Base-by-base conservation (phyloP, 2,329 filamentous ascomycete species). In the Aspergillus pseudoglaucus region DNA sequence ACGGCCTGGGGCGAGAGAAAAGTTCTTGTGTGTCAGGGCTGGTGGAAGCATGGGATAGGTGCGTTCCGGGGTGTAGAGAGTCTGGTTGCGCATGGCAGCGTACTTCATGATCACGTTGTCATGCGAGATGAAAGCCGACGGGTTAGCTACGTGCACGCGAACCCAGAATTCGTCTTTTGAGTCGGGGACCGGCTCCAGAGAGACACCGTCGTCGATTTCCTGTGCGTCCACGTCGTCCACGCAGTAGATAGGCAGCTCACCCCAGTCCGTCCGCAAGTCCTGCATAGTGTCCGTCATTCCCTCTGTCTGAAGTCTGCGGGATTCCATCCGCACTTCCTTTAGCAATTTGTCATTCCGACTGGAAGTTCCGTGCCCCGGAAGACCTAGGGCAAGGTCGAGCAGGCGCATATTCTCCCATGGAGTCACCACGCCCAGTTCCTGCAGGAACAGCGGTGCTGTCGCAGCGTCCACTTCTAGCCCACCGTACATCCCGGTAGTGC, bases 181-280 rank as follows among this genome's bases (percentile, higher is more conserved):
- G 5, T 66, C 75, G 7, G 68, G 60, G 27, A 78, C 63, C 17
- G 62, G 65, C 57, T 82, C 77, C 14, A 84, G 58, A 0, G 81
- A 84, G 4, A 84, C 65, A 2, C 79, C 82, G 55, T 85, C 82
- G 51, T 85, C 82, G 48, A 83, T 81, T 55, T 84, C 80, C 32
- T 75, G 67, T 3, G 82, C 77, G 7, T 62, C 65, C 3, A 65
- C 63, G 53, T 70, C 69, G 53, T 85, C 82, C 40, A 85, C 77
- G 58, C 80, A 83, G 58, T 80, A 84, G 1, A 83, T 76, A 0
- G 75, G 73, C 38, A 81, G 56, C 35, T 75, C 63, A 6, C 75
- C 75, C 76, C 79, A 83, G 55, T 84, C 79, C 22, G 71, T 76
- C 20, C 82, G 75, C 22, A 81, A 52, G 41, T 71, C 59, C n/a